These are phyloP conservation scores for Schwanniomyces yamadae DNA, from an alignment of 805 yeast genomes.

Conservation along the genomic window DNA sequence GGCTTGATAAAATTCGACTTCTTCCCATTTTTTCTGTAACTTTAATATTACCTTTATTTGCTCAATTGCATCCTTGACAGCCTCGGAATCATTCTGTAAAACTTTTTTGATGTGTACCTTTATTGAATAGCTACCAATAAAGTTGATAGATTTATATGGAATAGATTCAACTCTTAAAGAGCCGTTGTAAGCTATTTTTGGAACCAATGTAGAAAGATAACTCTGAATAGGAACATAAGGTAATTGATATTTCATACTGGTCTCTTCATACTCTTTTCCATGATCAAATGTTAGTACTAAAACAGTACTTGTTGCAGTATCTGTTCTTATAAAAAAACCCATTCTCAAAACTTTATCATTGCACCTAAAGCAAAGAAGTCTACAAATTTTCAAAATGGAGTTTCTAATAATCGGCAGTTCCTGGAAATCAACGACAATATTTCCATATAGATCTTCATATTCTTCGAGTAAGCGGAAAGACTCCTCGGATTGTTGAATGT, in stretches of 20 bases:
- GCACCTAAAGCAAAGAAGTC: constrained; percentile 59
- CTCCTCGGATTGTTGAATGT: constrained; percentile 42
- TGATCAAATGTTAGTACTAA: constrained; percentile 47
- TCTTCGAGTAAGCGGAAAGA: constrained; percentile 45
- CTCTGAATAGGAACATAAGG: constrained; percentile 38
- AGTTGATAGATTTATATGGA: constrained; percentile 41
- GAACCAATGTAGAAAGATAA: constrained; percentile 37
- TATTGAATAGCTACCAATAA: constrained; percentile 40
- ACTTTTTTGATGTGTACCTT: constrained; percentile 32
- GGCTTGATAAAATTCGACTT: constrained; percentile 37
- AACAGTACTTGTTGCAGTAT: constrained; percentile 28
- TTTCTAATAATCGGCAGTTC: constrained; percentile 48
- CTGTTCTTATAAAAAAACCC: constrained; percentile 56
- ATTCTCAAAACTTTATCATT: constrained; percentile 36
- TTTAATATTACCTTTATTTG: constrained; percentile 36
- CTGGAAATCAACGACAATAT: constrained; percentile 48
- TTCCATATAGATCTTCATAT: constrained; percentile 44
- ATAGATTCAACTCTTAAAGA: constrained; percentile 38
- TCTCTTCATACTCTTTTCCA: constrained; percentile 31
- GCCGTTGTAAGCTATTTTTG: constrained; percentile 32
- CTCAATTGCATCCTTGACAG: constrained; percentile 33
- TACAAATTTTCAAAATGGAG: constrained; percentile 49
- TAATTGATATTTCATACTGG: constrained; percentile 19
- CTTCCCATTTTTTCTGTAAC: constrained; percentile 43
- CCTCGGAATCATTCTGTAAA: constrained; percentile 33